These are phyloP conservation scores for Cutaneotrichosporon sp. DNA, from an alignment of 1,284 basidiomycete species.

Conservation along the genomic window DNA sequence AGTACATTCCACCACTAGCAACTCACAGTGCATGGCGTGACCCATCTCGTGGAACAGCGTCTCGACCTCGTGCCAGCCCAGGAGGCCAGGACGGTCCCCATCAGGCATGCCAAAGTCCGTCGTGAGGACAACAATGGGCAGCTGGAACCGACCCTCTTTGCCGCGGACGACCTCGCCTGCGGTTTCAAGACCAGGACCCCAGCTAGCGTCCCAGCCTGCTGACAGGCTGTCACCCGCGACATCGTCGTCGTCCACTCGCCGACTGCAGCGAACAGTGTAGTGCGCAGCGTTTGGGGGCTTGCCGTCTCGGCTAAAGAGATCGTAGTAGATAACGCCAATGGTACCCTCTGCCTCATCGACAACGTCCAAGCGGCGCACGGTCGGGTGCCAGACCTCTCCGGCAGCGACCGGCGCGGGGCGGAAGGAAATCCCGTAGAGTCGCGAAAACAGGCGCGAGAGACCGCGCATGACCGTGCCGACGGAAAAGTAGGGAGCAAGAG, in stretches of 20 bases:
- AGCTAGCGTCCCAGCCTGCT: constrained; percentile 35
- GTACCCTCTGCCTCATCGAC: constrained; percentile 70
- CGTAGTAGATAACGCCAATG: constrained; percentile 91
- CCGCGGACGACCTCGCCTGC: constrained; percentile 47
- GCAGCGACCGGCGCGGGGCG: constrained; percentile 58
- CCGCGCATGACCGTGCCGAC: constrained; percentile 82
- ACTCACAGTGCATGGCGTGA: constrained; percentile 96
- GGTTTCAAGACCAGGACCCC: constrained; percentile 40
- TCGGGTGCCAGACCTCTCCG: constrained; percentile 83
- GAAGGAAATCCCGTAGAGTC: constrained; percentile 81
- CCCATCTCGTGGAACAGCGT: constrained; percentile 99
- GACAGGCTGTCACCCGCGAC: constrained; percentile 56
- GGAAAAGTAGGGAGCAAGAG: constrained; percentile 61
- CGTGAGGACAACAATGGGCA: constrained; percentile 84
- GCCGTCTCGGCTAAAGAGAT: constrained; percentile 76
- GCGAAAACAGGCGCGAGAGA: constrained; percentile 73
- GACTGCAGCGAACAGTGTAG: constrained; percentile 92
- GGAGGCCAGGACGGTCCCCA: constrained; percentile 60
- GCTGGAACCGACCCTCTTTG: constrained; percentile 68
- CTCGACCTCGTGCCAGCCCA: constrained; percentile 91
- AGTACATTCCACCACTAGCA: neutral
- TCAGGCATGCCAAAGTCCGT: constrained; percentile 72
- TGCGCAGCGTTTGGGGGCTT: constrained; percentile 92
- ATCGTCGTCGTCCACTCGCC: constrained; percentile 87
- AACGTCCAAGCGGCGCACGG: constrained; percentile 88